Percentiles rank a stretch among this genome's conserved stretches.
Conservation (phyloP, 2,329 filamentous ascomycete genomes). For the Penicillium griseofulvum region DNA sequence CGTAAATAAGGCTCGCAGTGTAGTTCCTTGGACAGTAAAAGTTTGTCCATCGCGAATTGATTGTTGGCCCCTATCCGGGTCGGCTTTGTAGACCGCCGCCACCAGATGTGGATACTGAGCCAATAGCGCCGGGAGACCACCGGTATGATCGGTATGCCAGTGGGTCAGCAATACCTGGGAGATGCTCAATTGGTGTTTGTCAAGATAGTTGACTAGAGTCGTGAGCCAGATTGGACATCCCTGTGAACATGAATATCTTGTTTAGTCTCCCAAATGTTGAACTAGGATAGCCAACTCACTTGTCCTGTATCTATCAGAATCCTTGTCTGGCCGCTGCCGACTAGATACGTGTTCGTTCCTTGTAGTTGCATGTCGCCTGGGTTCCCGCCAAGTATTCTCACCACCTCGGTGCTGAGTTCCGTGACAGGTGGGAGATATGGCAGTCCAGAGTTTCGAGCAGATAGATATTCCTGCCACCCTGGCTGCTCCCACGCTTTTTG, state of each 20-base stretch:
- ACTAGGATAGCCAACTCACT: not conserved
- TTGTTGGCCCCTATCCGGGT: not conserved
- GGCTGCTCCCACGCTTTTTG: not conserved
- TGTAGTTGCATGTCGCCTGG: slow-evolving; percentile 42
- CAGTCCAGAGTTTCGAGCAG: slow-evolving; percentile 18
- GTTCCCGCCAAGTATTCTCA: slow-evolving; percentile 46
- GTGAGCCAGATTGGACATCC: slow-evolving; percentile 8
- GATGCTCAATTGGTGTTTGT: slow-evolving; percentile 4
- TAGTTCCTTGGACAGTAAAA: not conserved
- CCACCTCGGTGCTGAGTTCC: slow-evolving; percentile 38
- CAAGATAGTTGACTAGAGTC: slow-evolving; percentile 2
- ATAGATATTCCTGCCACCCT: slow-evolving; percentile 7
- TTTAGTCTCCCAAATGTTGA: not conserved
- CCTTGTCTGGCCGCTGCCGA: slow-evolving; percentile 33
- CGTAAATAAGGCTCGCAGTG: slow-evolving; percentile 1
- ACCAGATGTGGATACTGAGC: slow-evolving; percentile 3
- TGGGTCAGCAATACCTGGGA: slow-evolving; percentile 6
- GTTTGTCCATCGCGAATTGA: slow-evolving; percentile 2
- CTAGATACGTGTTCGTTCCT: slow-evolving; percentile 41
- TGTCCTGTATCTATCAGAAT: slow-evolving; percentile 37
- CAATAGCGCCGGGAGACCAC: slow-evolving; percentile 3
- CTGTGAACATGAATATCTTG: not conserved
- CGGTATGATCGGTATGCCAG: slow-evolving; percentile 8
- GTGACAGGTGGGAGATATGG: slow-evolving; percentile 40
- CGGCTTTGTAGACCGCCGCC: slow-evolving; percentile 2